Evolutionary conservation across 495 filamentous ascomycete genomes (phyloP), one percentile per base, ranked within the genome.

Genomic region (Clavariopsis aquatica): DNA sequence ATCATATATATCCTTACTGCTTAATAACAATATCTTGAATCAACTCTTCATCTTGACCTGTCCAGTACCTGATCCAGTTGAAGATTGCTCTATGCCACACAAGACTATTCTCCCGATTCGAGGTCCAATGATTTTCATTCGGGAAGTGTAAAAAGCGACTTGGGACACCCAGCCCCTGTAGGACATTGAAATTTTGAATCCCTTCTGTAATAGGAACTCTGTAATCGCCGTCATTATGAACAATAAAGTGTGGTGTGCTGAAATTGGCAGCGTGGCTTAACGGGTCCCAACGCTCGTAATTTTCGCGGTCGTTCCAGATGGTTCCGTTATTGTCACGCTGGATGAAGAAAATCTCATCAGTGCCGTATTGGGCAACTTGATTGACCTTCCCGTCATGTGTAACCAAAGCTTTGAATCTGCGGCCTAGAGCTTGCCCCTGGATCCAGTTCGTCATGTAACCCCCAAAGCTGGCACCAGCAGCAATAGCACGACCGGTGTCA

Each of bases 361-460:
- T 81, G 0, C 76, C 74, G 46, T 80, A 74, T 70, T 78, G 77
- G 22, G 75, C 74, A 46, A 79, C 9, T 53, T 63, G 75, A 20
- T 77, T 78, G 59, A 79, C 76, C n/a, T 80, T 78, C 31, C 81
- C 82, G 69, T 79, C 65, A 49, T 68, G 65, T 0, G 65, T 23
- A 60, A 83, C 81, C 12, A 85, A 72, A 1, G 81, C 80, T 62
- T 82, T 82, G 73, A 84, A 82, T 59, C 80, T 72, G n/a, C 81
- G 79, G 28, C 81, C 82, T 5, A 85, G 73, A 1, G 72, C 71
- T 38, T 82, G 79, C 26, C 83, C 82, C 68, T 83, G 80, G 66
- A 84, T 83, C 83, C 82, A 84, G 68, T 83, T 83, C 64, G 81
- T 75, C 82, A 84, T 84, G 72, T 80, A 84, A 0, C 79, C 81